These are phyloP conservation scores for Tylopilus subfusipes DNA, from an alignment of 768 basidiomycete genomes.

Conservation along the genomic window DNA sequence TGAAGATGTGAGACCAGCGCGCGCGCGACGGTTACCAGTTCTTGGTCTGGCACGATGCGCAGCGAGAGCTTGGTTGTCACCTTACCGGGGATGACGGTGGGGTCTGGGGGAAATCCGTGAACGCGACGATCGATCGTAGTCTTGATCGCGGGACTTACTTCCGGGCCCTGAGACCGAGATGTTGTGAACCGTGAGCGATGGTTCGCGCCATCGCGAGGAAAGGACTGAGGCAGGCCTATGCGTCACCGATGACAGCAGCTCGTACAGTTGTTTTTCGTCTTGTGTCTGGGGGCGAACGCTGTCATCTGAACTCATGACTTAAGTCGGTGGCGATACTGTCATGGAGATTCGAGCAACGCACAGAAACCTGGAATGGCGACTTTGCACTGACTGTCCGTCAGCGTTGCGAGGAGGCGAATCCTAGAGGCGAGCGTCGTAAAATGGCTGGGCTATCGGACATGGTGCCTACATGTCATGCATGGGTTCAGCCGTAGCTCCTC, in stretches of 20 bases:
- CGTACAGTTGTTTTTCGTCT: constrained; percentile 66
- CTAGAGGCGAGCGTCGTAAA: constrained; percentile 34
- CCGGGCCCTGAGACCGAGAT: constrained; percentile 79
- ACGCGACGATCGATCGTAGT: not conserved
- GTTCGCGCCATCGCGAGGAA: constrained; percentile 82
- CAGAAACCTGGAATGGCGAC: constrained; percentile 83
- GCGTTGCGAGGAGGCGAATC: constrained; percentile 72
- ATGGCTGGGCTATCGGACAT: not conserved
- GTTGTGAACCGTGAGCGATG: constrained; percentile 85
- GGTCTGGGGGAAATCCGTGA: constrained; percentile 41
- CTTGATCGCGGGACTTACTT: constrained; percentile 43
- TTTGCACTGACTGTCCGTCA: constrained; percentile 54
- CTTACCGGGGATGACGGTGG: constrained; percentile 83
- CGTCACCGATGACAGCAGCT: constrained; percentile 65
- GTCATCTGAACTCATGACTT: constrained; percentile 52
- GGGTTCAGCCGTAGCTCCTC: constrained; percentile 83
- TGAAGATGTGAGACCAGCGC: constrained; percentile 58
- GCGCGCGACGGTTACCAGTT: constrained; percentile 62
- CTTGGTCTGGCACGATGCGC: constrained; percentile 93
- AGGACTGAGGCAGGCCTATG: constrained; percentile 65
- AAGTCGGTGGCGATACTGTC: not conserved
- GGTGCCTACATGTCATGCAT: constrained; percentile 82
- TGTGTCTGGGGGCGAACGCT: constrained; percentile 65
- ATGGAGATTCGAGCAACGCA: constrained; percentile 38
- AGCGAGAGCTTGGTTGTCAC: constrained; percentile 86